Conservation (phyloP, 495 filamentous ascomycete genomes). For the Parmelia sp. region DNA sequence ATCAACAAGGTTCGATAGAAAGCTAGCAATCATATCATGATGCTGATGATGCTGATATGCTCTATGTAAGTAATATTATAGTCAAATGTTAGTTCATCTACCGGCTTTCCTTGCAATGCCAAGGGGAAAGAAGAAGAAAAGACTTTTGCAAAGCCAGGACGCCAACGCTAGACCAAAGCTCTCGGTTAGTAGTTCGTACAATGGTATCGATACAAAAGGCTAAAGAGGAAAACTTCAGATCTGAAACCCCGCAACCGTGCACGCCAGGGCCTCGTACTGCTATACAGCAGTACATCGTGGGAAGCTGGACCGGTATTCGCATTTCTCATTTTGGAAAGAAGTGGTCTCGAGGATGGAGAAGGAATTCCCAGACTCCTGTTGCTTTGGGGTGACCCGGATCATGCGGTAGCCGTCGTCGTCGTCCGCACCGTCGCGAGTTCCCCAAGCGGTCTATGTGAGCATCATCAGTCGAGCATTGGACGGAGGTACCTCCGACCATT, state of each 20-base stretch:
- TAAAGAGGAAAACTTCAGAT: not conserved
- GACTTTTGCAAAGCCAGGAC: slow-evolving; percentile 16
- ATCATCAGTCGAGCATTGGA: slow-evolving; percentile 10
- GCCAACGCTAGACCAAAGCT: slow-evolving; percentile 19
- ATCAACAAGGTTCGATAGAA: not conserved
- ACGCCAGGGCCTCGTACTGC: not conserved
- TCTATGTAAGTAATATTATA: not conserved
- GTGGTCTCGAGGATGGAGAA: not conserved
- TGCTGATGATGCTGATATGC: not conserved
- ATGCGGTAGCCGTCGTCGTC: slow-evolving; percentile 52
- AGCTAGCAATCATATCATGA: not conserved
- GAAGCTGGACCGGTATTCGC: slow-evolving; percentile 11
- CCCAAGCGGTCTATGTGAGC: slow-evolving; percentile 47
- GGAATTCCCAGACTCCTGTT: slow-evolving; percentile 19
- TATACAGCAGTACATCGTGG: not conserved
- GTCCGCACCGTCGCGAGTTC: slow-evolving; percentile 53
- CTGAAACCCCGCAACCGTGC: slow-evolving; percentile 8
- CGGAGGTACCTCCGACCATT: slow-evolving; percentile 1
- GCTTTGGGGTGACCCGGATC: slow-evolving; percentile 31
- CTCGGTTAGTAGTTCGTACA: slow-evolving; percentile 12
- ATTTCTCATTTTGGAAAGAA: slow-evolving; percentile 8
- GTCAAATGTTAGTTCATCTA: not conserved
- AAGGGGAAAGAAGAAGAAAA: not conserved
- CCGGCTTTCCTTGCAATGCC: not conserved
- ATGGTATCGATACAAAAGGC: slow-evolving; percentile 10